Evolutionary conservation across 768 basidiomycete genomes (phyloP), one percentile per base, ranked within the genome.

Genomic region (Tricholomella constricta): DNA sequence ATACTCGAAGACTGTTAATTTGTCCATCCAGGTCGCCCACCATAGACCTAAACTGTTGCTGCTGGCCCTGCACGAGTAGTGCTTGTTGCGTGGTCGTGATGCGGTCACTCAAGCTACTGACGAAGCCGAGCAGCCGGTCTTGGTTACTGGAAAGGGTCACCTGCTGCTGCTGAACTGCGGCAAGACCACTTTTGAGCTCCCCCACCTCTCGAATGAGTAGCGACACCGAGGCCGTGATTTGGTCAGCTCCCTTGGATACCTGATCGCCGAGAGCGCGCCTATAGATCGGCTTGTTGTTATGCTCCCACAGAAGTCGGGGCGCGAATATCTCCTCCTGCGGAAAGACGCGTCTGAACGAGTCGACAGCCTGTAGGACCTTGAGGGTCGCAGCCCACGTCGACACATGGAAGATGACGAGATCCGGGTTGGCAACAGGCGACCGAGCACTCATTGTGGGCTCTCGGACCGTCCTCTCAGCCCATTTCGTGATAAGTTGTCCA

Each of bases 371-470:
- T 12, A 45, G 31, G 26, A 47, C 32, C 2, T 17, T 19, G 10
- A 15, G 4, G 15, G 45, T 47, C 3, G 31, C 10, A 9, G 19
- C 32, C 45, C 45, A 47, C 4, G 45, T 26, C 22, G 11, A 20
- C 52, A 54, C 19, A 8, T 37, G 10, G 31, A 47, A 35, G 19
- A 54, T 48, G 19, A 54, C 23, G 20, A 54, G 45, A 11, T 48
- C 40, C 1, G 45, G n/a, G 37, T 53, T 38, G 11, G 19, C 15
- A 10, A 26, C 10, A n/a, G 23, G 17, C 14, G 19, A 9, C 6
- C 45, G 38, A 14, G 22, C 23, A 4, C 38, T 26, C 19, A 48
- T 4, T 19, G 29, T 41, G 4, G 27, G n/a, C 11, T 40, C 10
- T 5, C 45, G 52, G 14, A 35, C 17, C 4, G 22, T 34, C 22